Base-by-base conservation (phyloP, 2,329 filamentous ascomycete genomes). In the Aureobasidium sp. region DNA sequence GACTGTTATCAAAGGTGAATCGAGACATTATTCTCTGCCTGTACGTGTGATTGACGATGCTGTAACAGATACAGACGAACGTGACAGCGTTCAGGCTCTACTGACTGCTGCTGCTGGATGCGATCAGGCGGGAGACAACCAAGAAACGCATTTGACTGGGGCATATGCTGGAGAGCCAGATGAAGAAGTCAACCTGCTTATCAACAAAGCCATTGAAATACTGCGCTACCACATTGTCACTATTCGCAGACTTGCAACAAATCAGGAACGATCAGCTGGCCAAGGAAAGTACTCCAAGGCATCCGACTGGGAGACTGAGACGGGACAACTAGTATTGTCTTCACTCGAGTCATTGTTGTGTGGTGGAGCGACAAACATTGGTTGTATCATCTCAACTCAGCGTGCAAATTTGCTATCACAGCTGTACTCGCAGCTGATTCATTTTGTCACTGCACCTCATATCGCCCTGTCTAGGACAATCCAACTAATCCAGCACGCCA, bases 361-460 rank as follows among this genome's bases (percentile, higher is more conserved):
- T 20, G 60, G 61, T n/a, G 55, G 52, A 8, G 64, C 64, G 13
- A 60, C 63, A 3, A 63, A 65, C 36, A 62, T 63, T 37, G 63
- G 63, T 15, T 65, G 64, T 32, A 26, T 65, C 10, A 44, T 62
- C 4, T 17, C 56, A 5, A 27, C 20, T 8, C 39, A 63, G 20
- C 61, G 64, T 37, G 53, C 61, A 17, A 48, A 56, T 32, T 20
- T 59, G 48, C 29, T 65, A 29, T 63, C 62, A 52, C 60, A 50
- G 26, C 29, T 65, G 10, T 65, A 65, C 41, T 44, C 37, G 47
- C 52, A 61, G 26, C 32, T 65, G 17, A 37, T 26, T 3, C 46
- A 41, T 10, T 36, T 60, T 2, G 57, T 60, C 46, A 48, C 50
- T n/a, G 52, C 51, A 24, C 59, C 59, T 39, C 50, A 61, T 20